phyloP scores from a whole-genome alignment of 176 grass and related monocot species.

The Eleusine coracana region DNA sequence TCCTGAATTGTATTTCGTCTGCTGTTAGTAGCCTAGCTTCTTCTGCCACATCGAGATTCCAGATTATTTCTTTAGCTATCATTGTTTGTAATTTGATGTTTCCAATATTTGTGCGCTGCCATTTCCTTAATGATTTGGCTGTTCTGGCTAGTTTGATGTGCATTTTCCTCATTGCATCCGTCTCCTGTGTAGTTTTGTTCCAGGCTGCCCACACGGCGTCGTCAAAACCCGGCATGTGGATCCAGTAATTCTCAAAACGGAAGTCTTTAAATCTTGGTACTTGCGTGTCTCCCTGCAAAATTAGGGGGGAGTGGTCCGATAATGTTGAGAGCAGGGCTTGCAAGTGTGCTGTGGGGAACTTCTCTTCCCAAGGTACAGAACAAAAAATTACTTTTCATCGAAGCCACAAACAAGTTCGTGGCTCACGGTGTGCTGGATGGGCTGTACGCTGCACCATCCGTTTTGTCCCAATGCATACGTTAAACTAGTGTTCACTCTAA shows the following conservation, averaged over 20 bases:
- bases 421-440: no score
- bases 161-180: not conserved
- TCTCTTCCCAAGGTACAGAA: no score
- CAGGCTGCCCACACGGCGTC: not conserved
- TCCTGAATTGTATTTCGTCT: not conserved
- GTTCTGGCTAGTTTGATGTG: no score
- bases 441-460: no score
- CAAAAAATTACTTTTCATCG: no score
- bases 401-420: no score
- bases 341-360: no score
- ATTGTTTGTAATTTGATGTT: not conserved
- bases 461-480: no score
- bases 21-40: not conserved
- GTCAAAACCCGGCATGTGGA: not conserved
- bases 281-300: no score
- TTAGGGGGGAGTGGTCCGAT: no score
- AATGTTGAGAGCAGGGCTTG: no score
- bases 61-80: not conserved
- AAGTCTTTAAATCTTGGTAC: not conserved
- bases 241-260: not conserved
- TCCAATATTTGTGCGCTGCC: not conserved
- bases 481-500: no score
- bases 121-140: not conserved
- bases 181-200: rapidly evolving
- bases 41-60: not conserved